Base-by-base conservation (phyloP, 306 rosid genomes). In the Vicia villosa region DNA sequence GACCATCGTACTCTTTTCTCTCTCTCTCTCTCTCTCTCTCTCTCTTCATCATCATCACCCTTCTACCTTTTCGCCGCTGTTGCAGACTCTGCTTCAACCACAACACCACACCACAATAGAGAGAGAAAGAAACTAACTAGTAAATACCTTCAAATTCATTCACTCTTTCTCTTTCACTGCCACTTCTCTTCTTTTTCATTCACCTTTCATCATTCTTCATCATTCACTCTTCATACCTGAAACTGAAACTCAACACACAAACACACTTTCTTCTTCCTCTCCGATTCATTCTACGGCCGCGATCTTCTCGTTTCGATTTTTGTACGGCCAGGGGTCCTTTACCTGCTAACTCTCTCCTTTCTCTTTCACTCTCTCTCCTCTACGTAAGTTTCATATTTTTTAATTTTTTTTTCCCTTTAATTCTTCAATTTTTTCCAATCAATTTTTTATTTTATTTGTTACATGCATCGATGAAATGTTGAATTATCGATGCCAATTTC, bases 11-110 rank as follows among this genome's bases (percentile, higher is more conserved):
- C 90, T 56, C 55, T 34, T 34, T 34, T 42, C 42, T 40, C 69
- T 57, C 76, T 61, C 74, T 45, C 59, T 49, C 40, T 43, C 57
- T 60, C 68, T 78, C 61, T 26, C 57, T 68, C 64, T 65, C 55
- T 8, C 37, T 47, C 21, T 6, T 50, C 84, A 30, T 59, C 45
- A 70, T 83, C 87, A 62, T 74, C 87, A 59, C 51, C 77, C 82
- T 38, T 77, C 0, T 0, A 79, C 85, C 86, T 81, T 88, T 86
- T 85, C 86, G 92, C 95, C 90, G 80, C 87, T 78, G 81, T 80
- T 79, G 88, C 92, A 83, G 83, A 40, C 81, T 49, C 36, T 60
- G n/a, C 47, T 13, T 58, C 77, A 34, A 64, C 14, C 7, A 15
- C 54, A 43, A 45, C 5, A n/a, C n/a, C 52, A 19, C 13, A 9